Evolutionary conservation across 176 grass and related monocot genomes (phyloP).

Genomic region (Hsuehochloa calcarea): DNA sequence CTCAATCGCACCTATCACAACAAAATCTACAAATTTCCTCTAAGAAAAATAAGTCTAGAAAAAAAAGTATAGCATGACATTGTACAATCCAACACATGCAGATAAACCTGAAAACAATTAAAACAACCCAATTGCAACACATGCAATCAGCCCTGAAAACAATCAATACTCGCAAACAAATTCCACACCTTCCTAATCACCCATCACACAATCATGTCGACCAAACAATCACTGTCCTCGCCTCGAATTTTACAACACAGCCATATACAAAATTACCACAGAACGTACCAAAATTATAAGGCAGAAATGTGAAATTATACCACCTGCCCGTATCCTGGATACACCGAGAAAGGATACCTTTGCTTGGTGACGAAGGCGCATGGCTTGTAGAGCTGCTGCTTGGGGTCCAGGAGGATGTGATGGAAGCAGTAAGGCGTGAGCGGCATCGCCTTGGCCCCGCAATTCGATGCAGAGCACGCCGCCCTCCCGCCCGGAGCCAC

Average conservation of each 20-base stretch:
- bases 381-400: slow-evolving; percentile 34
- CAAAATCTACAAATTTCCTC: neutral
- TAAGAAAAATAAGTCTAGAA: neutral
- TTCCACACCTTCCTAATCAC: neutral
- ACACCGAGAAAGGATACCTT: slow-evolving; percentile 17
- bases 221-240: neutral
- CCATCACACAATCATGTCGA: neutral
- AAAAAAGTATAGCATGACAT: neutral
- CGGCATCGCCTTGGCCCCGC: slow-evolving; percentile 27
- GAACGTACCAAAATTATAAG: neutral
- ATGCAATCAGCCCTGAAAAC: neutral
- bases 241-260: neutral
- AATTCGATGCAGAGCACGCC: neutral
- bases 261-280: neutral
- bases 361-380: slow-evolving; percentile 17
- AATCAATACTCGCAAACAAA: neutral
- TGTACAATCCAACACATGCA: neutral
- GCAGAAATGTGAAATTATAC: neutral
- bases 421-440: slow-evolving; percentile 17
- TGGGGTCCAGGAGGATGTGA: slow-evolving; percentile 37
- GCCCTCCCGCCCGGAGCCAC: neutral
- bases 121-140: neutral
- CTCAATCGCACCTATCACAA: neutral
- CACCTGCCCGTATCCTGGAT: neutral
- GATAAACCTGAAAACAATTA: neutral